phyloP scores from a whole-genome alignment of 176 grass and related monocot species.

The Saccharum spontaneum region DNA sequence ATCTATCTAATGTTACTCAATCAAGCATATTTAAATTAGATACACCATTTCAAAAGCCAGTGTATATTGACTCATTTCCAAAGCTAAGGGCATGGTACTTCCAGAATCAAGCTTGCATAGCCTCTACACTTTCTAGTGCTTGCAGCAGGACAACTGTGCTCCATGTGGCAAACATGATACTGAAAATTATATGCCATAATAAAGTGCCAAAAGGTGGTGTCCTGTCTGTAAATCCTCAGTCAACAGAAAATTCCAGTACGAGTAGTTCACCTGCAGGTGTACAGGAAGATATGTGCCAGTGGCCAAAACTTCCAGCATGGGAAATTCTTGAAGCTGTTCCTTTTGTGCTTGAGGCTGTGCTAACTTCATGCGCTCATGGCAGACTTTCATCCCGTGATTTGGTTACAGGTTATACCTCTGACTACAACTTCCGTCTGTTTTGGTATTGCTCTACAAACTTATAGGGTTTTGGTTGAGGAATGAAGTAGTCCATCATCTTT shows the following conservation, averaged over 20 bases:
- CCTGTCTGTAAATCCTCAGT: conserved; percentile 30
- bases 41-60: neutral
- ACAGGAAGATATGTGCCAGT: conserved; percentile 41
- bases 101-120: conserved; percentile 99
- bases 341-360: conserved; percentile 80
- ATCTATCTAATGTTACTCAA: conserved; percentile 16
- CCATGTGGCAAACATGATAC: conserved; percentile 58
- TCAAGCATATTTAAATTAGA: conserved; percentile 23
- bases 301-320: conserved; percentile 53
- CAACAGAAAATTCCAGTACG: conserved; percentile 42
- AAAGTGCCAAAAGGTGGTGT: conserved; percentile 36
- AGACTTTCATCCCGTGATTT: conserved; percentile 75
- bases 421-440: neutral
- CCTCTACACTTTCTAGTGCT: conserved; percentile 65
- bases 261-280: conserved; percentile 41
- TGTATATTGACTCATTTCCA: conserved; percentile 70
- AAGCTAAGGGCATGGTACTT: conserved; percentile 90
- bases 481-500: too few relatives aligned
- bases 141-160: conserved; percentile 33
- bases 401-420: conserved; percentile 52
- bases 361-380: conserved; percentile 79
- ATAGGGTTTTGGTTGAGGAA: too few relatives aligned
- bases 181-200: conserved; percentile 56
- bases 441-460: neutral
- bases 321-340: conserved; percentile 82